These are phyloP conservation scores for Apiotrichum laibachii DNA, from an alignment of 1,284 basidiomycete species.

Conservation along the genomic window DNA sequence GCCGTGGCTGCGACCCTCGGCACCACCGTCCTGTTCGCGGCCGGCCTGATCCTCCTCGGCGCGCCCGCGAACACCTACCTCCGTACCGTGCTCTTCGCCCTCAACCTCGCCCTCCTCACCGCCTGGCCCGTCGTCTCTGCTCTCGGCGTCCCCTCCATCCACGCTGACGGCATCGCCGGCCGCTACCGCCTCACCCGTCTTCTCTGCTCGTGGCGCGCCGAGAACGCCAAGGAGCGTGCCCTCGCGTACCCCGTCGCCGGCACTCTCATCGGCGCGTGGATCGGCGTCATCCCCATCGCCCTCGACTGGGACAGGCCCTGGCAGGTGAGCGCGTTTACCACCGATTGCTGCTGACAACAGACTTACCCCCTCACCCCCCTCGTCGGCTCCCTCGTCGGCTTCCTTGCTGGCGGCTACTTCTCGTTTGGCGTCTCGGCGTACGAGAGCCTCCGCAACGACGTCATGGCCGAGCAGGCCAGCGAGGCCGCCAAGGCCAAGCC, in stretches of 20 bases:
- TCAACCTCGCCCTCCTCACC: constrained; percentile 66
- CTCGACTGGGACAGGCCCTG: constrained; percentile 94
- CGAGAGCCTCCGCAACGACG: constrained; percentile 36
- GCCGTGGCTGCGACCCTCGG: constrained; percentile 60
- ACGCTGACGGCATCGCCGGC: constrained; percentile 36
- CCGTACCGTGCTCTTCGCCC: constrained; percentile 64
- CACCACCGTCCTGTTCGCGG: constrained; percentile 56
- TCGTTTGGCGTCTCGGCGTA: constrained; percentile 59
- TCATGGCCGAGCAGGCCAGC: constrained; percentile 15
- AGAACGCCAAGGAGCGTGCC: constrained; percentile 67
- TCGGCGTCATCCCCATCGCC: constrained; percentile 74
- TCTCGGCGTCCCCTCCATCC: constrained; percentile 62
- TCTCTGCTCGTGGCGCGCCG: constrained; percentile 70
- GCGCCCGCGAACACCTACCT: constrained; percentile 65
- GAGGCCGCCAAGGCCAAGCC: constrained; percentile 11
- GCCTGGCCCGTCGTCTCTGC: constrained; percentile 67
- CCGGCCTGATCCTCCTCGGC: constrained; percentile 66
- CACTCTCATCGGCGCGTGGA: constrained; percentile 71
- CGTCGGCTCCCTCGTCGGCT: constrained; percentile 64
- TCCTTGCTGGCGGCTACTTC: constrained; percentile 61
- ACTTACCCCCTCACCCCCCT: constrained; percentile 74
- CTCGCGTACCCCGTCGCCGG: constrained; percentile 75
- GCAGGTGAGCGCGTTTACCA: constrained; percentile 67
- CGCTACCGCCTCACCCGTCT: constrained; percentile 64
- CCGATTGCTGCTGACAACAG: constrained; percentile 33